Base-by-base conservation (phyloP, 1,284 basidiomycete genomes). In the Sporisorium graminicola region DNA sequence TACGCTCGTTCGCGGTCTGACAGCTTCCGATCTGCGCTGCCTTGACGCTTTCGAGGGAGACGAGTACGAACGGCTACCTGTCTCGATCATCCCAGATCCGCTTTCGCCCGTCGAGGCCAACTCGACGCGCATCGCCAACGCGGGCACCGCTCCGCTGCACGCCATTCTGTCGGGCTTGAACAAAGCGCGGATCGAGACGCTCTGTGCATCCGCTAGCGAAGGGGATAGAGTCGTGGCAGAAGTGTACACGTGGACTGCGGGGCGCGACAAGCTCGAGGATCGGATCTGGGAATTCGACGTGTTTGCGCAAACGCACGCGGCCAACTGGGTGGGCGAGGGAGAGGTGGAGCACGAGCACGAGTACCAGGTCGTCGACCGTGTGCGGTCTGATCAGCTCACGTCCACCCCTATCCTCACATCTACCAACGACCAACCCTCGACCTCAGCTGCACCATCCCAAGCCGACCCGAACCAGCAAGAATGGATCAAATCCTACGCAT, bases 41-140 rank as follows among this genome's bases (percentile, higher is more conserved):
- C 67, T 81, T 3, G 79, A 81, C 27, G 56, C 66, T 2, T 81
- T 81, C 42, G 79, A 81, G 29, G 79, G 74, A 18, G 74, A 79
- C 42, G 77, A 81, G 43, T 81, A 81, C 46, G 51, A 47, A 0
- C 77, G 79, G 2, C 33, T 29, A 0, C 47, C 20, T 5, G 70
- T 76, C 1, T 12, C 18, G 9, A 58, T 80, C 26, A 49, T 66
- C 10, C 58, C 58, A 0, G 76, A 76, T 29, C 50, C 66, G 5
- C 10, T 8, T 3, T 13, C 67, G 5, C 56, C 44, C 1, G 46
- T 27, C 5, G 62, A 73, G 31, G 8, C 40, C 47, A 80, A 79
- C 43, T 49, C 59, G 24, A 26, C 24, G 8, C 66, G 79, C 12
- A 61, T 75, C 18, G 51, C 54, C 6, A 62, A 67, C 20, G 72